A percentile compares a stretch with the other conserved stretches of the same genome.
phyloP scores from a whole-genome alignment of 2,329 filamentous ascomycete species.

The Penicillium oxalicum region DNA sequence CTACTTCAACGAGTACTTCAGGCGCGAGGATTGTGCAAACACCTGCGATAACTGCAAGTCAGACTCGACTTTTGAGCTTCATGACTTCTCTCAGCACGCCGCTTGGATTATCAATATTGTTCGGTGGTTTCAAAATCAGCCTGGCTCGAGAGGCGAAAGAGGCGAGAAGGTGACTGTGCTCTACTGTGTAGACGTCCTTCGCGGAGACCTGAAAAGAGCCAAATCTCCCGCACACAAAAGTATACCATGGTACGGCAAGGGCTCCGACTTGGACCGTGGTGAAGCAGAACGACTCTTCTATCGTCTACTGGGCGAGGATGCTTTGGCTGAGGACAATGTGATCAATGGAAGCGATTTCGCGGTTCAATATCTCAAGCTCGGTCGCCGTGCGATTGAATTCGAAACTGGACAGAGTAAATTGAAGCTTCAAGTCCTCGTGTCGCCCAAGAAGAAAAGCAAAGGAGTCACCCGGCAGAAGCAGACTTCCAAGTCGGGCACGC shows the following conservation, averaged over 20 bases:
- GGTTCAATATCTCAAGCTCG: slow-evolving; percentile 56
- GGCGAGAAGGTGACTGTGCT: slow-evolving; percentile 61
- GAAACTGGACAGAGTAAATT: slow-evolving; percentile 40
- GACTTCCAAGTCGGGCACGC: slow-evolving; percentile 32
- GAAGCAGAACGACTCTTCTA: slow-evolving; percentile 83
- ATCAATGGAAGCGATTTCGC: slow-evolving; percentile 62
- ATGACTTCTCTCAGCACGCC: slow-evolving; percentile 73
- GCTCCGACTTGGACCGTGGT: slow-evolving; percentile 62
- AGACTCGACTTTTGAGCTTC: slow-evolving; percentile 61
- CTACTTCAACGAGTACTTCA: slow-evolving; percentile 91
- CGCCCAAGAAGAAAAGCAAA: slow-evolving; percentile 37
- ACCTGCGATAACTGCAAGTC: slow-evolving; percentile 87
- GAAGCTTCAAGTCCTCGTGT: slow-evolving; percentile 50
- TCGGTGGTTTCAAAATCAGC: slow-evolving; percentile 43
- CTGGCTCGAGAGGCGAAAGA: background rate
- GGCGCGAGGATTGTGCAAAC: slow-evolving; percentile 61
- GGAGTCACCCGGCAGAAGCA: slow-evolving; percentile 22
- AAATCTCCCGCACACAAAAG: slow-evolving; percentile 48
- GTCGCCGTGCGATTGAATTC: slow-evolving; percentile 45
- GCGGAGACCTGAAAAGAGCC: slow-evolving; percentile 60
- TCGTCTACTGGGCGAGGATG: slow-evolving; percentile 65
- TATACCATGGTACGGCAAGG: slow-evolving; percentile 60
- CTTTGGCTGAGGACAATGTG: slow-evolving; percentile 64
- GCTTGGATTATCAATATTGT: slow-evolving; percentile 65
- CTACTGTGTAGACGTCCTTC: slow-evolving; percentile 78